These are phyloP conservation scores for Exserohilum turcica DNA, from an alignment of 2,329 filamentous ascomycete genomes.

Conservation along the genomic window DNA sequence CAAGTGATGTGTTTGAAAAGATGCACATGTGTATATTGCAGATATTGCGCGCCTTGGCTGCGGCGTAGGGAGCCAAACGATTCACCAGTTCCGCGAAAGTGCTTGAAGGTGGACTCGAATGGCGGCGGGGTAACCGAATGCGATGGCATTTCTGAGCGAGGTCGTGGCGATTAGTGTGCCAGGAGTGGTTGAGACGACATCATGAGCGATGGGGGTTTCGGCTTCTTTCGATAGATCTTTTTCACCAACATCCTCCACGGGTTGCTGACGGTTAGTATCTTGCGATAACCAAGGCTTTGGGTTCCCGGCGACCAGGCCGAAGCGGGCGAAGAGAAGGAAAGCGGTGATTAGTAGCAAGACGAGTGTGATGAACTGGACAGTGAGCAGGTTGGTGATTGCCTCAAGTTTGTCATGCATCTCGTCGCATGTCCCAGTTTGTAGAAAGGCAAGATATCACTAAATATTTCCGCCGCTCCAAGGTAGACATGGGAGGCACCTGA, in stretches of 20 bases:
- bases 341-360: not conserved
- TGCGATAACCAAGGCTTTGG: not conserved
- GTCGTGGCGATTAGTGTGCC: not conserved
- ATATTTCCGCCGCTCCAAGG: not conserved
- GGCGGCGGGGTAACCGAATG: not conserved
- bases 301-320: not conserved
- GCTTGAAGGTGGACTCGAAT: not conserved
- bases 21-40: not conserved
- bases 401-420: not conserved
- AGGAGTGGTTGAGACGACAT: not conserved
- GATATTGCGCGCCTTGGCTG: not conserved
- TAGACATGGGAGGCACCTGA: not conserved
- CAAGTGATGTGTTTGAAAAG: not conserved
- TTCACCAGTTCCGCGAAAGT: constrained; percentile 10
- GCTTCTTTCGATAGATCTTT: not conserved
- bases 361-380: not conserved
- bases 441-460: not conserved
- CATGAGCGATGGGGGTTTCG: not conserved
- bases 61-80: not conserved
- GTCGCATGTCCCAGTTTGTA: not conserved
- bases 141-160: not conserved
- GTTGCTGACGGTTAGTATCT: not conserved
- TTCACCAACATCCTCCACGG: not conserved
- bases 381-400: not conserved
- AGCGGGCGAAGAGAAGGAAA: not conserved